These are phyloP conservation scores for Plasmodium billcollinsi DNA, from an alignment of 169 alveolate species.

Conservation along the genomic window DNA sequence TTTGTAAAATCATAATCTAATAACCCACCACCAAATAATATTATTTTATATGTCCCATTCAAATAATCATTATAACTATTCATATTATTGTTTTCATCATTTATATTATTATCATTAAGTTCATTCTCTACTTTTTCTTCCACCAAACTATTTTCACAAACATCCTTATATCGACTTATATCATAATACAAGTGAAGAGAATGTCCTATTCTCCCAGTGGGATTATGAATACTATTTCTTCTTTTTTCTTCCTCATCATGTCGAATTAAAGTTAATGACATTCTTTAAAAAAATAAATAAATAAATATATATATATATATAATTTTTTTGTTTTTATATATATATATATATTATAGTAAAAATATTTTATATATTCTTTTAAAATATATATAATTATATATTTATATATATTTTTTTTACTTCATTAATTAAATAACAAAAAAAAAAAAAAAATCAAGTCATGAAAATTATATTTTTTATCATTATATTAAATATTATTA, in stretches of 20 bases:
- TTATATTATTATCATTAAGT: neutral
- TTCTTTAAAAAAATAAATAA: conserved; percentile 6
- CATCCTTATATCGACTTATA: neutral
- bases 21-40: conserved; percentile 69
- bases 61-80: neutral
- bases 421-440: no score
- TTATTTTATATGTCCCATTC: conserved; percentile 36
- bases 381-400: no score
- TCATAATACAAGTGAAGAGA: conserved; percentile 74
- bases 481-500: no score
- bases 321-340: neutral
- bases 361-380: no score
- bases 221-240: conserved; percentile 9
- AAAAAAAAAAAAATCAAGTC: no score
- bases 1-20: conserved; percentile 47
- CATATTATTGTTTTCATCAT: neutral
- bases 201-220: conserved; percentile 69
- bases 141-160: neutral
- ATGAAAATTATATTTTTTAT: no score
- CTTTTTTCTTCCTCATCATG: conserved; percentile 37
- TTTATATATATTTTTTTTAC: no score
- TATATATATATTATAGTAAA: no score
- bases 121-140: neutral
- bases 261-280: conserved; percentile 69
- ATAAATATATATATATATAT: neutral